Evolutionary conservation across 257 asterid species (phyloP), one percentile per base, ranked within the genome.

Genomic region (Haberlea rhodopensis): DNA sequence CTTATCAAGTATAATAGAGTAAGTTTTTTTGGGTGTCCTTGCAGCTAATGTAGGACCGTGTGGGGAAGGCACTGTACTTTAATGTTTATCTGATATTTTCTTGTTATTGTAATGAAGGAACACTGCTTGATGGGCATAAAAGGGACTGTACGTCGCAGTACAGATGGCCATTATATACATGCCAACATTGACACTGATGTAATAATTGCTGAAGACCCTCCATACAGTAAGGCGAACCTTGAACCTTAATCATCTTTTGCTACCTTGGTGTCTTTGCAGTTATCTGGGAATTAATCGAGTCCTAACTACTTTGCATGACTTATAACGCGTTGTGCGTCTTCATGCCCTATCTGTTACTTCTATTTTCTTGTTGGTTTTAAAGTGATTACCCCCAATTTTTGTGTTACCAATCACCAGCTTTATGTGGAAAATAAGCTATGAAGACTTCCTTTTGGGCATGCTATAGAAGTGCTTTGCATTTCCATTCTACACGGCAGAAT

Each of bases 171-270:
- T 85, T 87, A 90, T 70, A 90, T 94, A 69, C 99, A 94, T 82
- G 95, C 99, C 76, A 94, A 94, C 88, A 94, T 94, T 70, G 99
- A 94, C 73, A 94, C 99, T 61, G 99, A 94, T 78, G 99, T 94
- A 58, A 87, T 94, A 59, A 94, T 94, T 80, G 97, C 99, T 27
- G 97, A 90, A 80, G 99, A 90, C 82, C 97, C 97, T 70, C 94
- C 99, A 64, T 89, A 89, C 66, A 97, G 99, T 92, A 72, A 80
- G 75, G 18, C 40, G 45, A 43, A 69, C 52, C 68, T 59, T 63
- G 71, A 55, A 31, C 71, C 62, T 27, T 16, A 2, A 26, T 32
- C 22, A 3, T 16, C 11, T 31, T 53, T 45, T 29, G 5, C 7
- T 59, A 26, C 21, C 11, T 8, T 49, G 22, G 3, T 45, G 70